A percentile compares a stretch with the other conserved stretches of the same genome.
Conservation (phyloP, 73 alveolate species). For the Symbiodinium pilosum region DNA sequence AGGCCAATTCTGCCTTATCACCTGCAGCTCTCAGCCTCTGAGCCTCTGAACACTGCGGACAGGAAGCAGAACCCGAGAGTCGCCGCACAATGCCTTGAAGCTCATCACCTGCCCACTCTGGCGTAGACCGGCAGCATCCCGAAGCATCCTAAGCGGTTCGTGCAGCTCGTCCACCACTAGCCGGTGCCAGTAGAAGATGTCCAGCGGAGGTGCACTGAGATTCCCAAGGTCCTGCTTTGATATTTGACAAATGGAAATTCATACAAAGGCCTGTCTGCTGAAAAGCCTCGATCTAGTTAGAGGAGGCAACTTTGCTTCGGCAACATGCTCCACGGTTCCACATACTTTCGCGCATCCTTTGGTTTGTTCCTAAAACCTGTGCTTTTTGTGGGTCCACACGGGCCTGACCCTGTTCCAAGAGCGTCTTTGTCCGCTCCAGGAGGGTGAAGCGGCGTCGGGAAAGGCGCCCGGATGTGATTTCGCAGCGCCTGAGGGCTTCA, state of each 20-base stretch:
- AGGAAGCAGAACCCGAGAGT: neutral
- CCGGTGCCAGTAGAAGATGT: neutral
- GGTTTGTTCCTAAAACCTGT: no score
- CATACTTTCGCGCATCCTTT: no score
- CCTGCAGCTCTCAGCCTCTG: no score
- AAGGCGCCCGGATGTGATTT: constrained; percentile 6
- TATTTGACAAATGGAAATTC: no score
- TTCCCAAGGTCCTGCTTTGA: neutral
- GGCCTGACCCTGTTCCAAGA: neutral
- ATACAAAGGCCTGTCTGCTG: no score
- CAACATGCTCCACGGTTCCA: no score
- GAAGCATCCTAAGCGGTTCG: constrained; percentile 19
- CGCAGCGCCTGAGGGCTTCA: neutral
- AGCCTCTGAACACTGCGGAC: neutral
- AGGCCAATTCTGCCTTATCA: no score
- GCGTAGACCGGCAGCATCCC: constrained; percentile 1
- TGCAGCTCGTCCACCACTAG: constrained; percentile 71
- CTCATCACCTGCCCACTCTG: neutral
- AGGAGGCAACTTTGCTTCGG: no score
- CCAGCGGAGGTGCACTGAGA: neutral
- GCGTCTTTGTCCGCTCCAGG: neutral
- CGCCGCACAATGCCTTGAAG: neutral
- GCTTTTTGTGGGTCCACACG: no score
- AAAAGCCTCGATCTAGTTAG: no score
- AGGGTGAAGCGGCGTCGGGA: neutral